phyloP scores from a whole-genome alignment of 805 yeast genomes.

The Yamadazyma nakazawae region DNA sequence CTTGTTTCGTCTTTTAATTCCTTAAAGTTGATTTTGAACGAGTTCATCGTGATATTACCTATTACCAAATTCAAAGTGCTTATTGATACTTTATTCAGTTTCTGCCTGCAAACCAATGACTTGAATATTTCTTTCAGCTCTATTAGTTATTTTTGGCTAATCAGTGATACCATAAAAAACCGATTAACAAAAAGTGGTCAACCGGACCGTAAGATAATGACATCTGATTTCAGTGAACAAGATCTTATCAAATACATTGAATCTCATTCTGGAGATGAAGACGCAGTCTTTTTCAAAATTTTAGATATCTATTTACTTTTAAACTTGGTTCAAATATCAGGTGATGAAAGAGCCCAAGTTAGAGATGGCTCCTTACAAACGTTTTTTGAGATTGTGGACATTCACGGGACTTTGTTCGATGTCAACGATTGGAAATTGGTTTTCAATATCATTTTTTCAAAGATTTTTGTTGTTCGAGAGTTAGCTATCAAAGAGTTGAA shows the following conservation, averaged over 20 bases:
- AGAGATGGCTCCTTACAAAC: slow-evolving; percentile 90
- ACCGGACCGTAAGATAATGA: background rate
- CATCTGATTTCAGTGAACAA: background rate
- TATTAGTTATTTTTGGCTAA: slow-evolving; percentile 86
- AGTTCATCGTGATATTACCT: slow-evolving; percentile 74
- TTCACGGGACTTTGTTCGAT: slow-evolving; percentile 53
- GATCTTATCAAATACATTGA: slow-evolving; percentile 8
- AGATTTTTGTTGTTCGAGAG: slow-evolving; percentile 17
- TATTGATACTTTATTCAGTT: slow-evolving; percentile 68
- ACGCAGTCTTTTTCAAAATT: slow-evolving; percentile 2
- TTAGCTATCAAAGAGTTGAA: slow-evolving; percentile 42
- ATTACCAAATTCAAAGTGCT: slow-evolving; percentile 57
- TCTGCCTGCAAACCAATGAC: slow-evolving; percentile 68
- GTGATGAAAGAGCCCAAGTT: slow-evolving; percentile 71
- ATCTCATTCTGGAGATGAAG: background rate
- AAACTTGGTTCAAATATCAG: slow-evolving; percentile 58
- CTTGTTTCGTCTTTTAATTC: slow-evolving; percentile 75
- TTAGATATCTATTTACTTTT: slow-evolving; percentile 48
- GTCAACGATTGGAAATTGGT: slow-evolving; percentile 70
- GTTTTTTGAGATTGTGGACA: slow-evolving; percentile 73
- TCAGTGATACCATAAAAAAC: slow-evolving; percentile 64
- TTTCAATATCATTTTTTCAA: slow-evolving; percentile 56
- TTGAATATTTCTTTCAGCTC: slow-evolving; percentile 88
- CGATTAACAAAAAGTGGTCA: slow-evolving; percentile 7
- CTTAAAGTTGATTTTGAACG: slow-evolving; percentile 79